Evolutionary conservation across 1,284 basidiomycete species (phyloP).

Genomic region (Agroathelia rolfsii): DNA sequence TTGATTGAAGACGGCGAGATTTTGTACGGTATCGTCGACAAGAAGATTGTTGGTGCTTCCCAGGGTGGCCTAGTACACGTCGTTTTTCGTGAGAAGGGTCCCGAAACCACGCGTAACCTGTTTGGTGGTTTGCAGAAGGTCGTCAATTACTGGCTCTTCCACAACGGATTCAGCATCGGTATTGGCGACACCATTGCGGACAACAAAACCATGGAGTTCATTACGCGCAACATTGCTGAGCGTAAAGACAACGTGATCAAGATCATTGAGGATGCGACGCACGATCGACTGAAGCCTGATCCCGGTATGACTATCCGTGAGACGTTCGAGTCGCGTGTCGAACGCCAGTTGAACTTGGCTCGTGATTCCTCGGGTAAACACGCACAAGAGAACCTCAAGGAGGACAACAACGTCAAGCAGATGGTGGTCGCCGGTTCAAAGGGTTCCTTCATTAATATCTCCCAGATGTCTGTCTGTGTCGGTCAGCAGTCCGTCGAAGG

Average conservation of each 20-base stretch:
- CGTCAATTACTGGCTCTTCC: slow-evolving; percentile 98
- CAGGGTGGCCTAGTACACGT: slow-evolving; percentile 95
- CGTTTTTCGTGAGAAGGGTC: slow-evolving; percentile 96
- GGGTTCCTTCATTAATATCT: slow-evolving; percentile 99
- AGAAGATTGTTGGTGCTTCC: slow-evolving; percentile 94
- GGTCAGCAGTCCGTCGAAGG: slow-evolving; percentile 99
- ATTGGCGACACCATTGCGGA: slow-evolving; percentile 99
- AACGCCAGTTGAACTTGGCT: slow-evolving; percentile 88
- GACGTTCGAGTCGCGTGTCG: slow-evolving; percentile 91
- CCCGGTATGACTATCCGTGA: slow-evolving; percentile 99
- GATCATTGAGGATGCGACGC: slow-evolving; percentile 72
- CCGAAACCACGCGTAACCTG: slow-evolving; percentile 84
- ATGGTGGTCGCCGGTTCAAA: slow-evolving; percentile 99
- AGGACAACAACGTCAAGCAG: slow-evolving; percentile 99
- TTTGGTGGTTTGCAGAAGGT: slow-evolving; percentile 94
- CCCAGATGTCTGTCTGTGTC: slow-evolving; percentile 99
- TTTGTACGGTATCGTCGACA: slow-evolving; percentile 92
- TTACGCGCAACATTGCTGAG: slow-evolving; percentile 76
- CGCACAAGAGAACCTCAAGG: slow-evolving; percentile 93
- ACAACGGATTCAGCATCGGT: slow-evolving; percentile 98
- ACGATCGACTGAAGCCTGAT: slow-evolving; percentile 76
- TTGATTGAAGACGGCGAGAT: slow-evolving; percentile 97
- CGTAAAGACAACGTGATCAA: slow-evolving; percentile 70
- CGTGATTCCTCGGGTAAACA: slow-evolving; percentile 94
- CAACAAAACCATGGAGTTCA: slow-evolving; percentile 76